Conservation (phyloP, 1,284 basidiomycete genomes). For the Sporisorium scitamineum region DNA sequence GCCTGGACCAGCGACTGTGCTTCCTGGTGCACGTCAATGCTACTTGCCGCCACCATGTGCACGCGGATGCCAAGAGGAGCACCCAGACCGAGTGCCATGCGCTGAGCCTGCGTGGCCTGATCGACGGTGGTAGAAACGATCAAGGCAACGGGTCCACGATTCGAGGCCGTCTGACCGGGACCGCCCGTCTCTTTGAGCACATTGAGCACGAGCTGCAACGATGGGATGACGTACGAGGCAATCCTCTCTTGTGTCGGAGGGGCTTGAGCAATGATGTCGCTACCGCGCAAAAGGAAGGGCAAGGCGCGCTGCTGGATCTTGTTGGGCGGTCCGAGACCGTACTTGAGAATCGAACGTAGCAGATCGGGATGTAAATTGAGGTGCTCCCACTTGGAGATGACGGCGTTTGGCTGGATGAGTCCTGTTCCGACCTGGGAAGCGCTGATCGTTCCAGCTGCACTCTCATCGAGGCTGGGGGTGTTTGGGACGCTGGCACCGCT, state of each 20-base stretch:
- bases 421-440: slow-evolving; percentile 69
- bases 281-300: slow-evolving; percentile 90
- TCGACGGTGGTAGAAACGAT: slow-evolving; percentile 98
- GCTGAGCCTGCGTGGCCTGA: slow-evolving; percentile 96
- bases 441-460: not conserved
- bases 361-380: slow-evolving; percentile 86
- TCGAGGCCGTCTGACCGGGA: slow-evolving; percentile 33
- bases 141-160: slow-evolving; percentile 72
- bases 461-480: slow-evolving; percentile 34
- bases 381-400: slow-evolving; percentile 96
- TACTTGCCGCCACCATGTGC: slow-evolving; percentile 56
- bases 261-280: slow-evolving; percentile 97
- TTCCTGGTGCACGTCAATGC: slow-evolving; percentile 54
- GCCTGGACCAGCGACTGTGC: slow-evolving; percentile 50
- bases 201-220: slow-evolving; percentile 59
- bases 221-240: slow-evolving; percentile 79
- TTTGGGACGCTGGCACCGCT: slow-evolving; percentile 13
- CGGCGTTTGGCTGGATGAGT: slow-evolving; percentile 81
- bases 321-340: slow-evolving; percentile 96
- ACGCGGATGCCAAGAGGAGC: slow-evolving; percentile 73
- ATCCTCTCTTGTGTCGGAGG: slow-evolving; percentile 98
- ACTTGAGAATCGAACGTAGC: slow-evolving; percentile 87
- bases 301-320: slow-evolving; percentile 97
- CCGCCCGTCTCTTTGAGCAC: slow-evolving; percentile 50
- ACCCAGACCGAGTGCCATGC: slow-evolving; percentile 94